These are phyloP conservation scores for Phyllosticta citriasiana DNA, from an alignment of 2,329 filamentous ascomycete species.

Conservation along the genomic window DNA sequence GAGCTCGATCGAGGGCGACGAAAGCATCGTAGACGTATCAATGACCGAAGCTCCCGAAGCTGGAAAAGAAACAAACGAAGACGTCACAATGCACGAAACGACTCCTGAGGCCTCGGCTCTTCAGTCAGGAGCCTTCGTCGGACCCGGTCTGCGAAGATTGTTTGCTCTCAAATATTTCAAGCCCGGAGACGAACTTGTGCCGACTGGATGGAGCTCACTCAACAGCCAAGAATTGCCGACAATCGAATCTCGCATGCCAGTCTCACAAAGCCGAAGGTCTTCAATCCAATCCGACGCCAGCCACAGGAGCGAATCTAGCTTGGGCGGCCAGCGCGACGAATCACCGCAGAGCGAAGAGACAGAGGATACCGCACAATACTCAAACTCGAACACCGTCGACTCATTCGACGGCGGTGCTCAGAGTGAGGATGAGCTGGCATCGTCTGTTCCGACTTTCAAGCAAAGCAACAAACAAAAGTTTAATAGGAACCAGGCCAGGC, in stretches of 20 bases:
- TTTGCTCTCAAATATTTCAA: slow-evolving; percentile 66
- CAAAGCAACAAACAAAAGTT: slow-evolving; percentile 22
- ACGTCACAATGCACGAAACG: slow-evolving; percentile 25
- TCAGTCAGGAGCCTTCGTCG: slow-evolving; percentile 48
- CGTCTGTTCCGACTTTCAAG: slow-evolving; percentile 12
- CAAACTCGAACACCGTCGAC: slow-evolving; percentile 19
- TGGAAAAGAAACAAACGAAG: slow-evolving; percentile 15
- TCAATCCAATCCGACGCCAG: slow-evolving; percentile 24
- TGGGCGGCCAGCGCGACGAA: not conserved
- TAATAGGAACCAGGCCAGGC: slow-evolving; percentile 14
- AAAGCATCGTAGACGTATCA: slow-evolving; percentile 81
- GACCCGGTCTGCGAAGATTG: slow-evolving; percentile 50
- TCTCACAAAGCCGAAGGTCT: slow-evolving; percentile 22
- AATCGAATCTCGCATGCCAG: slow-evolving; percentile 37
- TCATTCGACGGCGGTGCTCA: slow-evolving; percentile 22
- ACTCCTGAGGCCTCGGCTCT: slow-evolving; percentile 39
- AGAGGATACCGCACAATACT: slow-evolving; percentile 21
- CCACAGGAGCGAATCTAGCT: not conserved
- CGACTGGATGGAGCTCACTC: slow-evolving; percentile 58
- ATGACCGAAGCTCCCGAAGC: slow-evolving; percentile 56
- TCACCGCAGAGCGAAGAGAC: slow-evolving; percentile 21
- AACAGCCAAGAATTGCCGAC: slow-evolving; percentile 49
- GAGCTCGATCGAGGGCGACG: slow-evolving; percentile 75
- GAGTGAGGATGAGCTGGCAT: slow-evolving; percentile 27
- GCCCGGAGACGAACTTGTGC: slow-evolving; percentile 47